Conservation (phyloP, 768 basidiomycete species). For the Pleurotus salmoneostramineus region DNA sequence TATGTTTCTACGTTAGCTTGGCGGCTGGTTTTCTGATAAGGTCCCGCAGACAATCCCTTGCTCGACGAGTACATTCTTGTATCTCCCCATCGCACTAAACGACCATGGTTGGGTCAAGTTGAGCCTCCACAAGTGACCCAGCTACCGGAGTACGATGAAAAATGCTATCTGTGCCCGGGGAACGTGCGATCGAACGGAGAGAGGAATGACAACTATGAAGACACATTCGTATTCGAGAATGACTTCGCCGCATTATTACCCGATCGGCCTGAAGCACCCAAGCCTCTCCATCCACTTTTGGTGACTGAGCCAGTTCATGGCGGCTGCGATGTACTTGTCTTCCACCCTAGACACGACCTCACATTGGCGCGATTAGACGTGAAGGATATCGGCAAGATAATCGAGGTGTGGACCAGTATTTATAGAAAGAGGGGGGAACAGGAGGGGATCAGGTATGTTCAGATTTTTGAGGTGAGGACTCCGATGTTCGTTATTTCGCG, state of each 20-base stretch:
- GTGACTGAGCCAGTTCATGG: conserved; percentile 69
- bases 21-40: conserved; percentile 2
- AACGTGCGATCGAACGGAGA: conserved; percentile 73
- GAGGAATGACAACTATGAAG: conserved; percentile 61
- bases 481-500: neutral
- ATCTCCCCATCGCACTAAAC: conserved; percentile 85
- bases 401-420: conserved; percentile 71
- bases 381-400: conserved; percentile 56
- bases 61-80: conserved; percentile 75
- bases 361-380: conserved; percentile 66
- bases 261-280: conserved; percentile 46
- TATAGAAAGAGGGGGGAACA: conserved; percentile 56
- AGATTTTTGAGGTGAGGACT: conserved; percentile 78
- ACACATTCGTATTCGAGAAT: conserved; percentile 72
- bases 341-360: conserved; percentile 83
- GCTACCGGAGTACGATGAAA: conserved; percentile 62
- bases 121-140: conserved; percentile 54
- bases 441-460: conserved; percentile 75
- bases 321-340: conserved; percentile 84
- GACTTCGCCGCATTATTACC: conserved; percentile 82
- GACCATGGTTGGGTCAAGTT: conserved; percentile 89
- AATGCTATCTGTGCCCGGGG: conserved; percentile 87
- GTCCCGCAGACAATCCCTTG: conserved; percentile 71
- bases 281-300: conserved; percentile 56
- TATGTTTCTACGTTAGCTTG: conserved; percentile 27